A percentile compares a stretch with the other conserved stretches of the same genome.
These are phyloP conservation scores for Tripterygium wilfordii DNA, from an alignment of 177 flowering plant genomes.

Conservation along the genomic window DNA sequence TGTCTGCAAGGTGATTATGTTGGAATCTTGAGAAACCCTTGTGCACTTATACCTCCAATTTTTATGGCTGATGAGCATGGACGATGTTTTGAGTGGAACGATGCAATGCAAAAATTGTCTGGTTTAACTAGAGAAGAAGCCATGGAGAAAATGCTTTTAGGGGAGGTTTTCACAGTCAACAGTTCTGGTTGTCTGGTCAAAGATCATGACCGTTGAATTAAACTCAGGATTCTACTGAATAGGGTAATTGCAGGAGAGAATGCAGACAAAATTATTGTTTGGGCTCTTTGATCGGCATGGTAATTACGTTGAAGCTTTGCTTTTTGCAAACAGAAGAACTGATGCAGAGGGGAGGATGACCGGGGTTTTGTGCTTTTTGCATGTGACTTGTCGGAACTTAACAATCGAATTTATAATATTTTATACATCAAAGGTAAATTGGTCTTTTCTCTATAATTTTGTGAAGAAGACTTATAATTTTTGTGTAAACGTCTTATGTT, in stretches of 20 bases:
- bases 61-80: slow-evolving; percentile 69
- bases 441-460: too few species aligned
- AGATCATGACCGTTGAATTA: slow-evolving; percentile 63
- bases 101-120: slow-evolving; percentile 64
- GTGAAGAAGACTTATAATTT: too few species aligned
- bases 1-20: slow-evolving; percentile 72
- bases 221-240: slow-evolving; percentile 58
- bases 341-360: slow-evolving; percentile 52
- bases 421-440: too few species aligned
- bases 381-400: slow-evolving; percentile 62
- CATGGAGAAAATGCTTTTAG: slow-evolving; percentile 52
- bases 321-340: slow-evolving; percentile 54
- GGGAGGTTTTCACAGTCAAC: slow-evolving; percentile 62
- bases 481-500: too few species aligned
- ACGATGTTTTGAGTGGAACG: slow-evolving; percentile 81
- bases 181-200: slow-evolving; percentile 61
- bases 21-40: slow-evolving; percentile 56
- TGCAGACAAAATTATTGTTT: slow-evolving; percentile 50
- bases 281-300: slow-evolving; percentile 54
- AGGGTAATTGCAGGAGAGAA: slow-evolving; percentile 55
- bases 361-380: slow-evolving; percentile 73
- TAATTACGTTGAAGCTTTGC: slow-evolving; percentile 58
- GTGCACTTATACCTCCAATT: slow-evolving; percentile 83
- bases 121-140: slow-evolving; percentile 65
- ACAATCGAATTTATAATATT: too few species aligned